phyloP scores from a whole-genome alignment of 495 filamentous ascomycete species.

The Pseudoneurospora amorphoporcata region DNA sequence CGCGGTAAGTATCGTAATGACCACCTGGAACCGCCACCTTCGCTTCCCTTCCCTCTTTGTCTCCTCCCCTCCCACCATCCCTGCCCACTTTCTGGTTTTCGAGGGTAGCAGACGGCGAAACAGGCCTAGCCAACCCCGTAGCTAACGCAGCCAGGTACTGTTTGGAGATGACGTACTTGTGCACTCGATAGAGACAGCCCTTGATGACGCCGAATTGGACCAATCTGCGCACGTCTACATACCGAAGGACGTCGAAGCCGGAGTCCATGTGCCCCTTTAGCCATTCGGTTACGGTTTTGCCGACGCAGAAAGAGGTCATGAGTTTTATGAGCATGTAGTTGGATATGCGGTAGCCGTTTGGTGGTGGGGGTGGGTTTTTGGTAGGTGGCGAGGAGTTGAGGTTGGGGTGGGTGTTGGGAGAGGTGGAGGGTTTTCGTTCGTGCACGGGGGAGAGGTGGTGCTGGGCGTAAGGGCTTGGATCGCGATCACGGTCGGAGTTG shows the following conservation, averaged over 20 bases:
- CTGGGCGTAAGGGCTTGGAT: background rate
- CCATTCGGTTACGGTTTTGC: conserved; percentile 74
- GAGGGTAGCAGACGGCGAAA: background rate
- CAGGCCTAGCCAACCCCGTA: conserved; percentile 25
- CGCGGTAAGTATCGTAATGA: background rate
- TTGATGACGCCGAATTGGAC: conserved; percentile 95
- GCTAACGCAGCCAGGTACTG: conserved; percentile 34
- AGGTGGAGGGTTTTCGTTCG: background rate
- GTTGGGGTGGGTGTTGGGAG: background rate
- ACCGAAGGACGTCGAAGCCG: conserved; percentile 46
- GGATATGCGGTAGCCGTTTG: conserved; percentile 23
- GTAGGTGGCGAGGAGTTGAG: background rate
- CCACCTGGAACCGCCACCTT: background rate
- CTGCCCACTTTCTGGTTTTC: background rate
- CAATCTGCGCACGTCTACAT: conserved; percentile 79
- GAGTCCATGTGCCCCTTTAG: conserved; percentile 54
- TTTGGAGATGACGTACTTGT: conserved; percentile 73
- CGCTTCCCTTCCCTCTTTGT: background rate
- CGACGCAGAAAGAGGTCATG: conserved; percentile 68
- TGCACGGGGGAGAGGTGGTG: background rate
- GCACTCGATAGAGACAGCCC: conserved; percentile 85
- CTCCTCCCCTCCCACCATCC: background rate
- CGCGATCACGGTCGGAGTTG: background rate
- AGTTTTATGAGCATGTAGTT: conserved; percentile 53
- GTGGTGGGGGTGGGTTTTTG: background rate